These are phyloP conservation scores for Viola odorata DNA, from an alignment of 345 rosid species.

Conservation along the genomic window DNA sequence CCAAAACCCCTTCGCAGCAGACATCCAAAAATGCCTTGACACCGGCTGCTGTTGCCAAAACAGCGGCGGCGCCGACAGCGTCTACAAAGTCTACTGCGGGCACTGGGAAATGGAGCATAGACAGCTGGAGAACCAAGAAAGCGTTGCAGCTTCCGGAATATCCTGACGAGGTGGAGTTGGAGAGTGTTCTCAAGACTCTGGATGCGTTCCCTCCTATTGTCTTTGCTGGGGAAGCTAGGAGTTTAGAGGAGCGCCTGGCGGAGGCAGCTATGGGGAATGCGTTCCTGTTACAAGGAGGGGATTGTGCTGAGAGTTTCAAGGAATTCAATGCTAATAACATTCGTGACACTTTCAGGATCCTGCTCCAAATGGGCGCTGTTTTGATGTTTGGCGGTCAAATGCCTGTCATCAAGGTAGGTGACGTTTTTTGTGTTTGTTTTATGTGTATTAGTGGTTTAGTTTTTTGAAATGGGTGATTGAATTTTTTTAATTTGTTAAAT, in stretches of 20 bases:
- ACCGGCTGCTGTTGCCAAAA: not conserved
- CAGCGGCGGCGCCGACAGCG: not conserved
- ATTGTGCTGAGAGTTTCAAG: constrained; percentile 28
- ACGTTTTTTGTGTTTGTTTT: not conserved
- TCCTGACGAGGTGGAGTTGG: constrained; percentile 18
- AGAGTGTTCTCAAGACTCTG: constrained; percentile 18
- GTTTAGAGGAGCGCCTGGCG: constrained; percentile 23
- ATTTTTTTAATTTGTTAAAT: not conserved
- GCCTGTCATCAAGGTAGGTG: constrained; percentile 24
- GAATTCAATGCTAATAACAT: constrained; percentile 27
- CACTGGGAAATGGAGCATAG: constrained; percentile 18
- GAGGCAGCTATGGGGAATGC: constrained; percentile 27
- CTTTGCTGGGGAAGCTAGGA: constrained; percentile 28
- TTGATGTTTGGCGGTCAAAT: constrained; percentile 30
- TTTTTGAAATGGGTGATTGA: not conserved
- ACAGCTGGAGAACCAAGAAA: constrained; percentile 24
- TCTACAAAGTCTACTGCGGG: constrained; percentile 3
- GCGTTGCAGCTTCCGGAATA: constrained; percentile 26
- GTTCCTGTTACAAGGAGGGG: constrained; percentile 25
- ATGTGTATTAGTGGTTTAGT: not conserved
- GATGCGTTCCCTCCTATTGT: constrained; percentile 27
- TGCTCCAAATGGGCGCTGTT: constrained; percentile 27
- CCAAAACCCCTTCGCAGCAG: constrained; percentile 10
- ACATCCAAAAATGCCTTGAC: not conserved
- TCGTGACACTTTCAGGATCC: constrained; percentile 25